These are phyloP conservation scores for Mercurialis annua DNA, from an alignment of 345 rosid species.

Conservation along the genomic window DNA sequence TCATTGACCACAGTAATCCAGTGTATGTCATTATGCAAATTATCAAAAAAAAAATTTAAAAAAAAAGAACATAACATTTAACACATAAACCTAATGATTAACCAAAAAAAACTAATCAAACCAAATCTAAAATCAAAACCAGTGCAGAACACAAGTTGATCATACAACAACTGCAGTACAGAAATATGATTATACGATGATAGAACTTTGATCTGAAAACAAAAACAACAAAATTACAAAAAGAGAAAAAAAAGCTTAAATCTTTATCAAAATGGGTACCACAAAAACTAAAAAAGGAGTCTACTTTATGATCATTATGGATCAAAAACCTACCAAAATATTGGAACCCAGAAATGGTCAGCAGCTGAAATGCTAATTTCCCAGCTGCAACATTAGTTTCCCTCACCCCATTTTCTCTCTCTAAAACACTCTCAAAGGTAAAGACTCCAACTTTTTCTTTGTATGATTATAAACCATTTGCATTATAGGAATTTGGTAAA, in stretches of 20 bases:
- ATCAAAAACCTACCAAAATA: slow-evolving; percentile 30
- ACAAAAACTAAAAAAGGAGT: slow-evolving; percentile 17
- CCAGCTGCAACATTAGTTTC: slow-evolving; percentile 42
- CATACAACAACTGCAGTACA: neutral
- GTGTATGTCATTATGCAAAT: neutral
- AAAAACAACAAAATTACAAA: slow-evolving; percentile 3
- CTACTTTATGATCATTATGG: neutral
- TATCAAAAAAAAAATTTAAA: neutral
- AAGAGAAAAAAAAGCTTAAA: slow-evolving; percentile 13
- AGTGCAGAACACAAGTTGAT: neutral
- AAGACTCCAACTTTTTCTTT: slow-evolving; percentile 18
- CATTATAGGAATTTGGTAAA: slow-evolving; percentile 32
- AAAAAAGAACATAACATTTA: neutral
- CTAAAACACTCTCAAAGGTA: slow-evolving; percentile 4
- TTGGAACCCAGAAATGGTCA: slow-evolving; percentile 22
- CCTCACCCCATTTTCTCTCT: slow-evolving; percentile 50
- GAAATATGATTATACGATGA: slow-evolving; percentile 8
- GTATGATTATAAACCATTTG: slow-evolving; percentile 27
- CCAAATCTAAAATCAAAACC: neutral
- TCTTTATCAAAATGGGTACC: slow-evolving; percentile 28
- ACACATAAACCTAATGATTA: slow-evolving; percentile 1
- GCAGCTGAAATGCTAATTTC: slow-evolving; percentile 39
- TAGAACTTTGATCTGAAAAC: slow-evolving; percentile 11
- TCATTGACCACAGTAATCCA: neutral
- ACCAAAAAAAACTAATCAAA: neutral